Evolutionary conservation across 2,329 filamentous ascomycete species (phyloP), one percentile per base, ranked within the genome.

Genomic region (Alternaria sp.): DNA sequence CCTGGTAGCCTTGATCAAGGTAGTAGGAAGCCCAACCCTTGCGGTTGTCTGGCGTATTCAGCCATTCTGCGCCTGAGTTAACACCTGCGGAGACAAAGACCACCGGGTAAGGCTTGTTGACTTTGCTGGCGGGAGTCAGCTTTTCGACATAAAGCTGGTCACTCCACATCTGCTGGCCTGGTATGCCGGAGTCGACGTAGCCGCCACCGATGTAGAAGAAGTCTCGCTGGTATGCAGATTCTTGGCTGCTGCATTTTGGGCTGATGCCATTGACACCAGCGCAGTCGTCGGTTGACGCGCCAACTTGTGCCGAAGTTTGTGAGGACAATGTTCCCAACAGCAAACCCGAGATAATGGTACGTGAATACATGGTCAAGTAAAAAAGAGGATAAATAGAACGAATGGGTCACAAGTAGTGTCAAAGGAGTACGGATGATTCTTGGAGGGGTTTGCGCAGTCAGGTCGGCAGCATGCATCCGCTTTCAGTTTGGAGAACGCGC

Each of bases 191-290:
- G 21, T 73, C 61, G 46, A 71, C 63, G 52, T 74, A 74, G 46
- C 66, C 51, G 54, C 71, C 70, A 15, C 72, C 71, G n/a, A 74
- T 61, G 57, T 74, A 74, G 56, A 74, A 74, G 28, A 66, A 63
- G 59, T 74, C 70, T 36, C 70, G 67, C 6, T 65, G 58, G 49
- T 72, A 68, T 15, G 63, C 61, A 19, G 65, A 67, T 67, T 74
- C 72, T 21, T 68, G 66, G 11, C 66, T 71, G 43, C 32, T 55
- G 54, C 72, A 74, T 52, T 44, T 21, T 23, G 70, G 71, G 40
- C 60, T 62, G n/a, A 72, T 65, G 17, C 44, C 60, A 25, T 67
- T 71, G 46, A 62, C 54, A 47, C 69, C 67, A 55, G 50, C 44
- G 57, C 69, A 71, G 47, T 13, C 25, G 47, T 13, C 25, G 11